phyloP scores from a whole-genome alignment of 2,329 filamentous ascomycete genomes.

The Clonostachys solani region DNA sequence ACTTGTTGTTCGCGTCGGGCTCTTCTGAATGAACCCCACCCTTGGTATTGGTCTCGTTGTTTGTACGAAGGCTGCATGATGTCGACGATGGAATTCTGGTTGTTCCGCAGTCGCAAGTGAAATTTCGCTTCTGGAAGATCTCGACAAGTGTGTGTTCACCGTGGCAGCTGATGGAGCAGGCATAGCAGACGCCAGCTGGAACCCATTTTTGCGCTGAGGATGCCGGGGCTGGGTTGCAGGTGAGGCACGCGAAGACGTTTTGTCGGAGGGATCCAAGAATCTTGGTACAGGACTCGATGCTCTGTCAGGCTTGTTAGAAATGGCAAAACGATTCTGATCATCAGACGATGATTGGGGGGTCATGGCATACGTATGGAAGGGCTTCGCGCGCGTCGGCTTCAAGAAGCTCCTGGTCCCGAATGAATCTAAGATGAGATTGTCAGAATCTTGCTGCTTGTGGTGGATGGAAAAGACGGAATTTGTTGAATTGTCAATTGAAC shows the following conservation, averaged over 20 bases:
- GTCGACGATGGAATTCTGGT: conserved; percentile 67
- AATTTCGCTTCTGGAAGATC: conserved; percentile 92
- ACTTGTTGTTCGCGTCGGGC: conserved; percentile 71
- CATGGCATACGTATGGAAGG: conserved; percentile 72
- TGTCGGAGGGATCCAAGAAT: conserved; percentile 86
- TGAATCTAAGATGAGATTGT: conserved; percentile 59
- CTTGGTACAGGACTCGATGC: conserved; percentile 90
- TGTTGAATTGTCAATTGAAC: conserved; percentile 5
- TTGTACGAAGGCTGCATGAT: conserved; percentile 72
- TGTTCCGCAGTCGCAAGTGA: conserved; percentile 94
- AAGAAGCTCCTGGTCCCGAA: conserved; percentile 82
- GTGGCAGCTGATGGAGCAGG: conserved; percentile 94
- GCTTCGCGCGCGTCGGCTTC: conserved; percentile 95
- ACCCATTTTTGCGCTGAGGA: conserved; percentile 45
- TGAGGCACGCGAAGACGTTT: conserved; percentile 86
- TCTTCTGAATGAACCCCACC: conserved; percentile 74
- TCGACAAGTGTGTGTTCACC: conserved; percentile 94
- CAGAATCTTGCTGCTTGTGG: not conserved
- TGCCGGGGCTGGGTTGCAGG: conserved; percentile 78
- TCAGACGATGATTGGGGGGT: conserved; percentile 1
- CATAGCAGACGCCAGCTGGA: conserved; percentile 86
- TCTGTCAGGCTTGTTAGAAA: conserved; percentile 44
- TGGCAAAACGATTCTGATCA: not conserved
- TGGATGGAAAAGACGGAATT: not conserved
- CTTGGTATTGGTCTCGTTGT: conserved; percentile 69